Conservation (phyloP, 2,329 filamentous ascomycete species). For the Cordyceps sp. region DNA sequence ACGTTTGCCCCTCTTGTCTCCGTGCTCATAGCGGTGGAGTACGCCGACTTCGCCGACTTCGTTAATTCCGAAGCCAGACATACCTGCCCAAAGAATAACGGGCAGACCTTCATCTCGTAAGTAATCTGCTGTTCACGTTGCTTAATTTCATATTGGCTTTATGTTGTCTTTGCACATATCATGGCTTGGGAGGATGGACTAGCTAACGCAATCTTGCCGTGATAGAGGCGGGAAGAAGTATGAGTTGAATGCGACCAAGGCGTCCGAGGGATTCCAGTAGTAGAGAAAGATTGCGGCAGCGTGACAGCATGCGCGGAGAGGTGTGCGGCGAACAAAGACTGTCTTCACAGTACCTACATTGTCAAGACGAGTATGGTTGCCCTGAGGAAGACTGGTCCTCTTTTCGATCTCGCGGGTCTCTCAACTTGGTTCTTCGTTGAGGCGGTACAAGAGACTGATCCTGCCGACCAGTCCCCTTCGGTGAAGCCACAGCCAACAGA, state of each 20-base stretch:
- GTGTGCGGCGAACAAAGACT: background rate
- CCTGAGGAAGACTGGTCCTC: background rate
- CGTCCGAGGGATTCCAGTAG: background rate
- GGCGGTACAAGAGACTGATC: background rate
- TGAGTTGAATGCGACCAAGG: background rate
- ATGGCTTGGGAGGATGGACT: background rate
- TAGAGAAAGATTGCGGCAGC: background rate
- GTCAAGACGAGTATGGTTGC: background rate
- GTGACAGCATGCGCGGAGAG: background rate
- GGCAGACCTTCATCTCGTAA: too few relatives aligned
- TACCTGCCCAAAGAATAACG: background rate
- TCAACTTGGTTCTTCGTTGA: background rate
- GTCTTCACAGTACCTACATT: background rate
- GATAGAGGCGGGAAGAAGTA: background rate
- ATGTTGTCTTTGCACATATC: too few relatives aligned
- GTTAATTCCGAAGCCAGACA: background rate
- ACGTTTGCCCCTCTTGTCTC: too few relatives aligned
- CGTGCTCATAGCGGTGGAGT: too few relatives aligned
- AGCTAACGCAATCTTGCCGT: too few relatives aligned
- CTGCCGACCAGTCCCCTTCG: too few relatives aligned
- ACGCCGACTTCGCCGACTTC: background rate
- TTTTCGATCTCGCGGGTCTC: background rate
- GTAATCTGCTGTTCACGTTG: too few relatives aligned
- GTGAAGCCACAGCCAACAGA: background rate
- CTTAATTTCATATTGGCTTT: too few relatives aligned